Base-by-base conservation (phyloP, 345 rosid species). In the Heritiera fomes region DNA sequence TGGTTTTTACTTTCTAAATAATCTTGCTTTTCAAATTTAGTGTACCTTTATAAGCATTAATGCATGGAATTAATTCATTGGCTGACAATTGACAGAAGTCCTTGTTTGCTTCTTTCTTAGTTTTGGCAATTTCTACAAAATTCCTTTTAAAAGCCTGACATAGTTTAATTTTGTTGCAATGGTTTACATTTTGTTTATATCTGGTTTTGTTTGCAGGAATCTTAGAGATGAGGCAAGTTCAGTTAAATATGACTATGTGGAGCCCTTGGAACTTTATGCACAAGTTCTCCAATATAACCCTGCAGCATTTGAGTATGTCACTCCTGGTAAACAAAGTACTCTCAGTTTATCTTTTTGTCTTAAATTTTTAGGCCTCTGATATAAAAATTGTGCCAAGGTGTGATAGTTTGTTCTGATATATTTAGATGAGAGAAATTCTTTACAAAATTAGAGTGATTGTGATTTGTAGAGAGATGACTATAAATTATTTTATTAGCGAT, bases 231-330 rank as follows among this genome's bases (percentile, higher is more conserved):
- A 85, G 73, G 80, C 83, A 20, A 82, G 41, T 84, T 85, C 79
- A 75, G 79, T 67, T 72, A 56, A 80, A 7, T 38, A 46, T 78
- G 84, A 75, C 71, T 56, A 76, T 73, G 80, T 77, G 83, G 90
- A 89, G 85, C 88, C 89, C 18, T 83, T 80, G 80, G 87, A 85
- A 74, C 91, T 93, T 82, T 81, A 87, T 82, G 87, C 85, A 75
- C 91, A 85, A 80, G 90, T 95, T 91, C 87, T 92, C 53, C 91
- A 53, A 73, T 89, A 76, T 76, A 83, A 87, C 85, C 92, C 91
- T 11, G 85, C 88, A 73, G 99, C 98, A 82, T 91, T 93, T 82
- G 96, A 95, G 91, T 91, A 88, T 89, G 92, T 84, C 76, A 85
- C 85, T 82, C 89, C 90, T 81, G 97, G 98, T 92, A 92, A 91